These are phyloP conservation scores for Gardenia jasminoides DNA, from an alignment of 257 asterid species.

Conservation along the genomic window DNA sequence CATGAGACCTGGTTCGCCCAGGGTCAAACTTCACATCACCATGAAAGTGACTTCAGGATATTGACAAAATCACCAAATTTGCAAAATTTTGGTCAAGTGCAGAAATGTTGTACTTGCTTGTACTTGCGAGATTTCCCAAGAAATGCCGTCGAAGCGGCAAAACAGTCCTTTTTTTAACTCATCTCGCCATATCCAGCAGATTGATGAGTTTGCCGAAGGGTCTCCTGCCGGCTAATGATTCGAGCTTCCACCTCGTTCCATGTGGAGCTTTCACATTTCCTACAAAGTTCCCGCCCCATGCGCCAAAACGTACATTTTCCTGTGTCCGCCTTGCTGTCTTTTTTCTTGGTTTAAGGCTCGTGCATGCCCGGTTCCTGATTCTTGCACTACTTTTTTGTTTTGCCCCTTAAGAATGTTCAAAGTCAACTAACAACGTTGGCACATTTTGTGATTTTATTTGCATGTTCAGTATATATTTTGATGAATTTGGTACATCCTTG, in stretches of 20 bases:
- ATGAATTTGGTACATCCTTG: not conserved
- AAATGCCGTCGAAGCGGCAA: constrained; percentile 17
- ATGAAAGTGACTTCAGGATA: no score
- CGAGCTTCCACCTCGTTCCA: not conserved
- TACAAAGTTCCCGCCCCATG: not conserved
- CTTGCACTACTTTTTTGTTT: no score
- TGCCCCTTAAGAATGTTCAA: no score
- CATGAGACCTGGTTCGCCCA: no score
- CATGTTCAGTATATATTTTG: not conserved
- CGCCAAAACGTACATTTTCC: not conserved
- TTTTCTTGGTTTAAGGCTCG: not conserved
- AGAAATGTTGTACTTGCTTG: no score
- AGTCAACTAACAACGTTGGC: no score
- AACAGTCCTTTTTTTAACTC: not conserved
- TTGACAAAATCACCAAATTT: not conserved
- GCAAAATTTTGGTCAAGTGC: not conserved
- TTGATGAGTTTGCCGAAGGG: not conserved
- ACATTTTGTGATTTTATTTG: not conserved
- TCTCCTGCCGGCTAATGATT: constrained; percentile 7
- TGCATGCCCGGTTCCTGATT: not conserved
- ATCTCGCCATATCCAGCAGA: not conserved
- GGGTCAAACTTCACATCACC: no score
- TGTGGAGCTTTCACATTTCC: not conserved
- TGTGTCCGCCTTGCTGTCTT: not conserved
- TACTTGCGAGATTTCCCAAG: not conserved